Conservation (phyloP, 2,329 filamentous ascomycete genomes). For the Sporothrix euskadiensis region DNA sequence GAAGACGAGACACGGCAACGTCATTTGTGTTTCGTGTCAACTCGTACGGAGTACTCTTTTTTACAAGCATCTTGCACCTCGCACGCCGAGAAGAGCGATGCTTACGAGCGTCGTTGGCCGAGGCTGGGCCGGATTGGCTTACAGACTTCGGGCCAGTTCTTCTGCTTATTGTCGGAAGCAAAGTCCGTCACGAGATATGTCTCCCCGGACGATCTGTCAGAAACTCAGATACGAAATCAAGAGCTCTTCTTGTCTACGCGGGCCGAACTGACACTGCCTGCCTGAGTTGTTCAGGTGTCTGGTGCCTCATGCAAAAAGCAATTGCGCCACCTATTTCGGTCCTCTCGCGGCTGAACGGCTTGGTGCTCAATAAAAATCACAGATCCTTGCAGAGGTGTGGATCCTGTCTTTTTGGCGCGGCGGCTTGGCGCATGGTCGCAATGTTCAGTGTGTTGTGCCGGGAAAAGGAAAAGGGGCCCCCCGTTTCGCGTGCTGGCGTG, state of each 20-base stretch:
- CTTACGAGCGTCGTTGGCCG: neutral
- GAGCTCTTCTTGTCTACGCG: neutral
- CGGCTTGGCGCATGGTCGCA: slow-evolving; percentile 2
- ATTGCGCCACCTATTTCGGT: neutral
- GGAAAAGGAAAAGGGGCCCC: slow-evolving; percentile 1
- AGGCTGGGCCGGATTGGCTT: neutral
- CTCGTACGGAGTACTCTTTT: neutral
- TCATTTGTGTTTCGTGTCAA: neutral
- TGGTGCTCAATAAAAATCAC: neutral
- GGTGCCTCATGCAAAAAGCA: neutral
- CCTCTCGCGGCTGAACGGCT: neutral
- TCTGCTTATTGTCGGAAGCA: neutral
- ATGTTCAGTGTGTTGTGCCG: neutral
- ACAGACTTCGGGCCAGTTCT: neutral
- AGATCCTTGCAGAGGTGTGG: neutral
- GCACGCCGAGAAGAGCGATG: neutral
- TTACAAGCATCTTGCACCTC: neutral
- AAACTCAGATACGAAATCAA: neutral
- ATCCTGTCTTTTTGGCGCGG: slow-evolving; percentile 1
- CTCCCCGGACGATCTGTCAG: neutral
- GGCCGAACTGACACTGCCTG: neutral
- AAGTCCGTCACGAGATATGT: neutral
- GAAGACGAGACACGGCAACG: neutral
- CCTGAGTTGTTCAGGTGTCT: neutral
- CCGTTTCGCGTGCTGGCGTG: neutral